Evolutionary conservation across 23 red algal genomes (phyloP), one percentile per base, ranked within the genome.

Genomic region (Cyanidium caldarium): DNA sequence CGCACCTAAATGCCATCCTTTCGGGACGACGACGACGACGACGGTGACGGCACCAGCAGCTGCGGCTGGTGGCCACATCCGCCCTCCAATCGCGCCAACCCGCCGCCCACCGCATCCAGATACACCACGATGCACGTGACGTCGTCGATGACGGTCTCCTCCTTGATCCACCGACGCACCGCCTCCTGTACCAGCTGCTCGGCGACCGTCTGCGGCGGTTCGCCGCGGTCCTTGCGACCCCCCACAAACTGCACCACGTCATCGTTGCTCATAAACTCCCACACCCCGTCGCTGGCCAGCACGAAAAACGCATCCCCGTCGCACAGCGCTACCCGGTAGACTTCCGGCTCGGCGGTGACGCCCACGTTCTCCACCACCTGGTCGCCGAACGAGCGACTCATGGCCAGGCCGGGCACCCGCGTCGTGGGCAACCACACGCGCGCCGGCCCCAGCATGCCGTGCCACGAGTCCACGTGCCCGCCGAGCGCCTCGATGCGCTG

Each of bases 321-420:
- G 57, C 73, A 66, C 1, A 98, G 34, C 12, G 44, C 39, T 2
- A 80, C 70, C 7, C 77, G 76, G 2, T 61, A 82, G 36, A 98
- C 42, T 40, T 98, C 92, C 23, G 92, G 92, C 35, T 73, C 79
- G 0, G 92, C 43, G 0, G 57, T 57, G 33, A 88, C 92, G 33
- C 92, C 92, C 33, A 77, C 70, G 45, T 41, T 40, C 13, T 79
- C 82, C 67, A 98, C 40, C 1, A 88, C 67, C 0, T 79, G 85
- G 45, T 98, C 92, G 38, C 92, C 92, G 40, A 98, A 68, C 35
- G 79, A 85, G 34, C 92, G 84, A n/a, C 83, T 98, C 92, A 98
- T 98, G 37, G 92, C 92, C 33, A 98, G 58, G 20, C 92, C 92
- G 1, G 92, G 92, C 17, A 88, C 15, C 84, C 92, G 87, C 21